phyloP scores from a whole-genome alignment of 352 stramenopile species.

The Thalassiosira ordinaria region DNA sequence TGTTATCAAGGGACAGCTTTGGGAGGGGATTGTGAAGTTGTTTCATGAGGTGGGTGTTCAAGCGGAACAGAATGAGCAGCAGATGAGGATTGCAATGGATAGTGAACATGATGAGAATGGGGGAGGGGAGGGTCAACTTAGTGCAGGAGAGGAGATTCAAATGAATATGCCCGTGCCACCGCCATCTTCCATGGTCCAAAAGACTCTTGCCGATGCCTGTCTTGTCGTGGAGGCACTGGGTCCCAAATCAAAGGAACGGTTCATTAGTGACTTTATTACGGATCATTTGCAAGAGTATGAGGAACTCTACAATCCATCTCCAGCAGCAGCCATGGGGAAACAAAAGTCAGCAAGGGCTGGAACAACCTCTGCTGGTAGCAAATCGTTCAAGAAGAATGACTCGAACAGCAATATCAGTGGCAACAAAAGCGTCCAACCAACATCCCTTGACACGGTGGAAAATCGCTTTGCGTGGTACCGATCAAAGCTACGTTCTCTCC shows the following conservation, averaged over 20 bases:
- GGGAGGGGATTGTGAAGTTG: slow-evolving; percentile 64
- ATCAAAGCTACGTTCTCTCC: slow-evolving; percentile 76
- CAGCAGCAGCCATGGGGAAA: slow-evolving; percentile 10
- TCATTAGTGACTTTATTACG: slow-evolving; percentile 87
- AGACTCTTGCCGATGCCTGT: slow-evolving; percentile 86
- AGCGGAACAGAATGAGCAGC: slow-evolving; percentile 38
- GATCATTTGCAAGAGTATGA: slow-evolving; percentile 88
- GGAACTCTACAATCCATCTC: slow-evolving; percentile 65
- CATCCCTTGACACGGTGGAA: slow-evolving; percentile 87
- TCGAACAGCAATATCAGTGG: slow-evolving; percentile 31
- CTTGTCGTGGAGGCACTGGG: slow-evolving; percentile 91
- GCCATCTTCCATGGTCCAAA: slow-evolving; percentile 59
- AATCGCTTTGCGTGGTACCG: slow-evolving; percentile 90
- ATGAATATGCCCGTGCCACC: slow-evolving; percentile 6
- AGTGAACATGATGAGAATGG: slow-evolving; percentile 12
- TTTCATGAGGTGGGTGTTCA: slow-evolving; percentile 71
- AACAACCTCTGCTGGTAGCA: slow-evolving; percentile 11
- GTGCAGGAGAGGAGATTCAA: neutral
- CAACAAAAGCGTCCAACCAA: slow-evolving; percentile 29
- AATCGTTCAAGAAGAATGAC: slow-evolving; percentile 52
- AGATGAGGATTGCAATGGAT: neutral
- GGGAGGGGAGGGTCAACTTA: neutral
- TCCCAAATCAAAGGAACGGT: slow-evolving; percentile 70
- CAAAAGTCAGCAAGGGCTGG: slow-evolving; percentile 12
- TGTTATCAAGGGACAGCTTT: slow-evolving; percentile 88